Percentiles rank a stretch among this genome's conserved stretches.
phyloP scores from a whole-genome alignment of 305 asterid genomes.

The Coffea humblotiana region DNA sequence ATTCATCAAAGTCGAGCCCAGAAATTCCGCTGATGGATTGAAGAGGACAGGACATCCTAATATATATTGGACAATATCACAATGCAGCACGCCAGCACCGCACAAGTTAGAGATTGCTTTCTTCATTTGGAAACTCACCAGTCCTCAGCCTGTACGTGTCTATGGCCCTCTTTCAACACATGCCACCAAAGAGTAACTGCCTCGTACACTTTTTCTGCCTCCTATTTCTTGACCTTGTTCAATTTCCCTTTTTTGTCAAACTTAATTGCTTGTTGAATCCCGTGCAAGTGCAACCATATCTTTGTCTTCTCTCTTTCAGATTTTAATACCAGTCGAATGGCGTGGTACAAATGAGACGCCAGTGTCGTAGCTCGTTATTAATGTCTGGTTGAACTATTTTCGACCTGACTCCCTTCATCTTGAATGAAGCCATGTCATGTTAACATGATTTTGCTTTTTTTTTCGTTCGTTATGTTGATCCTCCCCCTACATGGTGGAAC shows the following conservation, averaged over 20 bases:
- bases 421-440: too few relatives aligned
- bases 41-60: conserved; percentile 4
- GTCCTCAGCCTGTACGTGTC: background rate
- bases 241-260: background rate
- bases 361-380: background rate
- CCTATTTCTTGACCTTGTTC: background rate
- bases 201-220: background rate
- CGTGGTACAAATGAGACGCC: background rate
- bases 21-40: conserved; percentile 14
- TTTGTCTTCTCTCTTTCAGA: conserved; percentile 3
- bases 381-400: background rate
- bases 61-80: background rate
- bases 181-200: background rate
- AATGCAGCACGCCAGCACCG: background rate
- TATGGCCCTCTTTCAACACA: conserved; percentile 6
- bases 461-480: too few relatives aligned
- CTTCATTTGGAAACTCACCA: conserved; percentile 9
- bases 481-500: too few relatives aligned
- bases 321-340: background rate
- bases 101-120: background rate
- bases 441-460: too few relatives aligned
- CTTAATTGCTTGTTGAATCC: conserved; percentile 4
- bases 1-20: conserved; percentile 14
- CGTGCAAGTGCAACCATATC: background rate
- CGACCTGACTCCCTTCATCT: too few relatives aligned